Percentiles rank a stretch among this genome's conserved stretches.
These are phyloP conservation scores for Aulographum hederae DNA, from an alignment of 2,329 filamentous ascomycete genomes.

Conservation along the genomic window DNA sequence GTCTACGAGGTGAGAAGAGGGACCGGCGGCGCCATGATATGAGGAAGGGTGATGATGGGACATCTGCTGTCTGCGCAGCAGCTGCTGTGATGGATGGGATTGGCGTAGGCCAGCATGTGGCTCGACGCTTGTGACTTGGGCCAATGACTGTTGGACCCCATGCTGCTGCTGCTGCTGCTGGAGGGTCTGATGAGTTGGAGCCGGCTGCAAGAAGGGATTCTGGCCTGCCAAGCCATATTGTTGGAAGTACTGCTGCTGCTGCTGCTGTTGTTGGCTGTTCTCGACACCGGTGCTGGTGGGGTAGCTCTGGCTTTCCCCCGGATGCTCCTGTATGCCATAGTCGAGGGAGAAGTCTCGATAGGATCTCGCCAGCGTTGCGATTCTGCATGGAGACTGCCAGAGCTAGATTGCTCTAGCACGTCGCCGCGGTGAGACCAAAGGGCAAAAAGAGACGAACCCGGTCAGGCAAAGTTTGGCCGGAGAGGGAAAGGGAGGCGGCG, in stretches of 20 bases:
- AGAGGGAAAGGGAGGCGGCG: too few species aligned
- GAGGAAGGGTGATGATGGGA: slow-evolving; percentile 13
- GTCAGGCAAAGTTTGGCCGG: slow-evolving; percentile 18
- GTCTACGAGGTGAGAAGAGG: slow-evolving; percentile 10
- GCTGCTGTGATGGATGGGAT: slow-evolving; percentile 4
- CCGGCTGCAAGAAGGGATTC: slow-evolving; percentile 15
- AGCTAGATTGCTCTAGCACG: slow-evolving; percentile 30
- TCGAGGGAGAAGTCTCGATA: slow-evolving; percentile 28
- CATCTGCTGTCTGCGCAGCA: slow-evolving; percentile 12
- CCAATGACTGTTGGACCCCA: slow-evolving; percentile 14
- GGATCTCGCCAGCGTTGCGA: slow-evolving; percentile 30
- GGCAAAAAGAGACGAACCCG: slow-evolving; percentile 24
- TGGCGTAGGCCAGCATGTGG: slow-evolving; percentile 11
- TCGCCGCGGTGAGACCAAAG: slow-evolving; percentile 24
- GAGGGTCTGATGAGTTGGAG: slow-evolving; percentile 4
- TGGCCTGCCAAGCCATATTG: slow-evolving; percentile 13
- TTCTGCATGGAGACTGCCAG: slow-evolving; percentile 31
- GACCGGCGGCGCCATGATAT: slow-evolving; percentile 12
- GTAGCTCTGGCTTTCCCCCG: too few species aligned
- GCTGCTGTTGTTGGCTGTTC: too few species aligned
- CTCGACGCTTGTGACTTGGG: slow-evolving; percentile 21
- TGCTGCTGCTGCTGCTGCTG: slow-evolving; percentile 16
- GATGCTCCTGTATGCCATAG: slow-evolving; percentile 23
- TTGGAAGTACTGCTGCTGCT: slow-evolving; percentile 15
- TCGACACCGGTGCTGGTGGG: too few species aligned